Conservation (phyloP, 2,329 filamentous ascomycete genomes). For the Amesomyces nigricolor region DNA sequence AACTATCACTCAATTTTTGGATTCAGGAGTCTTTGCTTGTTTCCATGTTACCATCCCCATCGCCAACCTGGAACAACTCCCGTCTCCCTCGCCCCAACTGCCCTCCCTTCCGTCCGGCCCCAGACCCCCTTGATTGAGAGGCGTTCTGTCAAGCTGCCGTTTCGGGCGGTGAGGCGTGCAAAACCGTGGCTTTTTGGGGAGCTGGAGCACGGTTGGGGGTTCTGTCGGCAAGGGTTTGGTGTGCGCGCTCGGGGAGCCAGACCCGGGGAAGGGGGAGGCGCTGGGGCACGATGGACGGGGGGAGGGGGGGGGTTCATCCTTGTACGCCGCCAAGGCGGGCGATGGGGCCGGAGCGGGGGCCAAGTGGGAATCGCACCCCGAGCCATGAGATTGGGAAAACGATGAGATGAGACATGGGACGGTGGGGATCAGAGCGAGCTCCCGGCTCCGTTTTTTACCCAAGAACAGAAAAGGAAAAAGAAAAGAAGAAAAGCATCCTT, state of each 20-base stretch:
- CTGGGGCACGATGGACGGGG: background rate
- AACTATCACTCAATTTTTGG: background rate
- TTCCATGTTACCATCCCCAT: background rate
- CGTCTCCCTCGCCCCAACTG: background rate
- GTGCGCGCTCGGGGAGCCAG: background rate
- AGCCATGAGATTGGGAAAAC: slow-evolving; percentile 5
- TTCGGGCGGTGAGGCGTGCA: slow-evolving; percentile 8
- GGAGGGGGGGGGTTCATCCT: background rate
- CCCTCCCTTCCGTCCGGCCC: too few relatives aligned
- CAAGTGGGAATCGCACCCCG: slow-evolving; percentile 4
- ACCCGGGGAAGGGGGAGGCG: slow-evolving; percentile 6
- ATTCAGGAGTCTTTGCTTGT: background rate
- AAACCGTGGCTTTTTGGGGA: slow-evolving; percentile 5
- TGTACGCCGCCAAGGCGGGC: slow-evolving; percentile 10
- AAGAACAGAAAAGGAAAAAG: too few relatives aligned
- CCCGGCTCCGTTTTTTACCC: background rate
- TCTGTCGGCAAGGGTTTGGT: background rate
- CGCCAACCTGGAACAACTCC: background rate
- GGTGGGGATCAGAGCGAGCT: background rate
- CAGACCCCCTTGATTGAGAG: too few relatives aligned
- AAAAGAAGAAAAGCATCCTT: background rate
- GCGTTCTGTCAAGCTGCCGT: background rate
- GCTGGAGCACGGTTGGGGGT: background rate
- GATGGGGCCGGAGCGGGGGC: slow-evolving; percentile 14
- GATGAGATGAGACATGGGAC: background rate